These are phyloP conservation scores for Colletotrichum endophyticum DNA, from an alignment of 2,329 filamentous ascomycete genomes.

Conservation along the genomic window DNA sequence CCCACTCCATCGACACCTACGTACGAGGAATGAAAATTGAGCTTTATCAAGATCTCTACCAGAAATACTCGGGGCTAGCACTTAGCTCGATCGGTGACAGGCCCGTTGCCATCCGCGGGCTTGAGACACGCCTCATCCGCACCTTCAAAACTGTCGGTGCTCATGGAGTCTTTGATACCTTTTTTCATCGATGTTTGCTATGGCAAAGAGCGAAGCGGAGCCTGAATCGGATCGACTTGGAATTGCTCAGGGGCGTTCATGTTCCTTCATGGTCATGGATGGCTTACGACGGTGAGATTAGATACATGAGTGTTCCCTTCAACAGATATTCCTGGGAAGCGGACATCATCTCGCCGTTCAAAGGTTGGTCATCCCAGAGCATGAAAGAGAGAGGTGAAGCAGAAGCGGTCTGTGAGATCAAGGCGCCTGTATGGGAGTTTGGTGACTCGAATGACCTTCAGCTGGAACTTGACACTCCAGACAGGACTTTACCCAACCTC, in stretches of 20 bases:
- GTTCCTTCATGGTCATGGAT: slow-evolving; percentile 41
- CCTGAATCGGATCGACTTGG: background rate
- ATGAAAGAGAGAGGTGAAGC: background rate
- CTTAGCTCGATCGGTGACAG: background rate
- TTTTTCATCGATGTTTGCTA: background rate
- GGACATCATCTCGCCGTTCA: background rate
- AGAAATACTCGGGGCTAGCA: background rate
- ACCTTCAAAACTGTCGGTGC: background rate
- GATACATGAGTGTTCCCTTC: slow-evolving; percentile 28
- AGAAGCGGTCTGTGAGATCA: background rate
- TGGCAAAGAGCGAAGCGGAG: background rate
- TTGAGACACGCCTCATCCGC: background rate
- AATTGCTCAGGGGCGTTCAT: background rate
- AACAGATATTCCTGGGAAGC: background rate
- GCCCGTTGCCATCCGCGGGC: background rate
- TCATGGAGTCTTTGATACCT: background rate
- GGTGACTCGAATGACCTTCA: background rate
- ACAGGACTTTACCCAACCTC: background rate
- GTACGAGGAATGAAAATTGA: background rate
- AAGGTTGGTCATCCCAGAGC: background rate
- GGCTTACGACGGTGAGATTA: slow-evolving; percentile 34
- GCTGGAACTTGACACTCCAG: background rate
- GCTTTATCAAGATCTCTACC: background rate
- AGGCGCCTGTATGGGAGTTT: background rate
- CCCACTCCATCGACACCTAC: background rate